Percentiles rank a stretch among this genome's conserved stretches.
Conservation (phyloP, 805 yeast species). For the Schwanniomyces yamadae region DNA sequence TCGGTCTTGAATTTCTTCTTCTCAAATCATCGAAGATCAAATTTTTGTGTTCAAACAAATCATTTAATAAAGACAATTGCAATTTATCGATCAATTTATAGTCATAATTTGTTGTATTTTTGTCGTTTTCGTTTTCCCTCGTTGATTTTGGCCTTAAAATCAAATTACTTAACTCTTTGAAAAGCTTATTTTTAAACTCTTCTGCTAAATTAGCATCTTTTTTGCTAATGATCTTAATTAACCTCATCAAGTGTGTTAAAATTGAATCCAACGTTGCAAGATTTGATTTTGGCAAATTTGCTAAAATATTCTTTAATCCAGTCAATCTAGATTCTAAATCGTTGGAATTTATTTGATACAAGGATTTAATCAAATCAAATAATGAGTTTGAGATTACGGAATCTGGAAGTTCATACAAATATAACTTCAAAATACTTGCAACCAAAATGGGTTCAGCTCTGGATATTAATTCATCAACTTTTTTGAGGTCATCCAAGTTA, state of each 20-base stretch:
- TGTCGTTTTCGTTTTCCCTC: not conserved
- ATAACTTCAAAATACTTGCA: conserved; percentile 68
- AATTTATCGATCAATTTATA: conserved; percentile 5
- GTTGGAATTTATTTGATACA: conserved; percentile 43
- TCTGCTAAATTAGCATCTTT: conserved; percentile 35
- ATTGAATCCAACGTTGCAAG: conserved; percentile 79
- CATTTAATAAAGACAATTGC: conserved; percentile 59
- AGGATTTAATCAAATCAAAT: conserved; percentile 65
- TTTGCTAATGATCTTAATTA: conserved; percentile 49
- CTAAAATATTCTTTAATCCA: conserved; percentile 64
- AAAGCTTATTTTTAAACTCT: conserved; percentile 46
- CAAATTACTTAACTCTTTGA: conserved; percentile 66
- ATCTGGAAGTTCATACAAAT: conserved; percentile 76
- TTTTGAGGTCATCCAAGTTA: conserved; percentile 24
- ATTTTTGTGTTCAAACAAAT: conserved; percentile 59
- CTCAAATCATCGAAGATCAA: conserved; percentile 63
- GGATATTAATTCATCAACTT: conserved; percentile 33
- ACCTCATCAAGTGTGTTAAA: conserved; percentile 69
- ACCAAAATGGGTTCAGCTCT: conserved; percentile 54
- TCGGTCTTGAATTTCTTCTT: conserved; percentile 27
- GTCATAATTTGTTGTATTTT: not conserved
- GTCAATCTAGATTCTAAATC: conserved; percentile 52
- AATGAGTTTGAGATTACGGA: conserved; percentile 64
- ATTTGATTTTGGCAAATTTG: conserved; percentile 66
- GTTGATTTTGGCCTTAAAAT: conserved; percentile 49